phyloP scores from a whole-genome alignment of 495 filamentous ascomycete genomes.

The Penicillium mononematosum region DNA sequence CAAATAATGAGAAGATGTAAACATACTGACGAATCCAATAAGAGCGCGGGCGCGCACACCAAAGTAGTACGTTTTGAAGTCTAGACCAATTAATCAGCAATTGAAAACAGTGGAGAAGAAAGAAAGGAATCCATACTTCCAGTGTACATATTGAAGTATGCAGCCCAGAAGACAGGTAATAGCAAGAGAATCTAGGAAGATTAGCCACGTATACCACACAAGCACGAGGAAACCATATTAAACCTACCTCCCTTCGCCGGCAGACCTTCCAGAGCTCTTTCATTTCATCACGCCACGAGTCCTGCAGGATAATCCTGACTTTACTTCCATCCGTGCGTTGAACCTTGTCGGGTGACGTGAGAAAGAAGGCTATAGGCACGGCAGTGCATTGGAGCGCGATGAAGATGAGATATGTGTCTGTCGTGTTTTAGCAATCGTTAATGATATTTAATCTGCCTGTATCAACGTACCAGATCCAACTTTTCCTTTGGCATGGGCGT shows the following conservation, averaged over 20 bases:
- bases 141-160: slow-evolving; percentile 40
- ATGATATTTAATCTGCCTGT: neutral
- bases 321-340: slow-evolving; percentile 54
- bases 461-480: slow-evolving; percentile 27
- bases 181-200: slow-evolving; percentile 28
- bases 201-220: neutral
- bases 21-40: slow-evolving; percentile 38
- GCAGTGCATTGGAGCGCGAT: slow-evolving; percentile 58
- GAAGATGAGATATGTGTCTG: slow-evolving; percentile 55
- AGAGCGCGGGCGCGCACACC: slow-evolving; percentile 39
- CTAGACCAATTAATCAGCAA: slow-evolving; percentile 15
- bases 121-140: slow-evolving; percentile 18
- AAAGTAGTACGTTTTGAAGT: slow-evolving; percentile 42
- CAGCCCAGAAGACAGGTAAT: slow-evolving; percentile 40
- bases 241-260: slow-evolving; percentile 26
- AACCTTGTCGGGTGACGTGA: slow-evolving; percentile 54
- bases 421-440: neutral
- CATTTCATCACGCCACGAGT: slow-evolving; percentile 41
- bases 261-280: slow-evolving; percentile 32
- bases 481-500: slow-evolving; percentile 27
- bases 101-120: neutral
- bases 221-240: neutral
- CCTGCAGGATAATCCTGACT: slow-evolving; percentile 46
- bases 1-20: neutral
- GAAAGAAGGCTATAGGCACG: slow-evolving; percentile 50